Percentiles rank a stretch among this genome's conserved stretches.
Conservation (phyloP, 805 yeast genomes). For the Wickerhamomyces rabaulensis region DNA sequence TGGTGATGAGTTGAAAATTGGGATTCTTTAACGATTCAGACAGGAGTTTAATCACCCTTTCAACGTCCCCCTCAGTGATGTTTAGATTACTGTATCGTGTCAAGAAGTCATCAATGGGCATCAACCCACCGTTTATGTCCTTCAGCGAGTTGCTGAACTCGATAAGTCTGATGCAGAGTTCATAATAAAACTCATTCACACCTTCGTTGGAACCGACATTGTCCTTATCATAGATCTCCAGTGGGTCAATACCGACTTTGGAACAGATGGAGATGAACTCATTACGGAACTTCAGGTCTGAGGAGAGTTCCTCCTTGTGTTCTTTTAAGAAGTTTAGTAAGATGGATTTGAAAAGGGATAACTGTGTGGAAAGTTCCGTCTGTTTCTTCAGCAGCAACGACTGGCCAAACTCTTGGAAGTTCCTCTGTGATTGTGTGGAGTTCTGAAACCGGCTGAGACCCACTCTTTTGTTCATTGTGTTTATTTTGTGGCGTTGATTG, state of each 20-base stretch:
- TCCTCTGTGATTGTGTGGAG: conserved; percentile 4
- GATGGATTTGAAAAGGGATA: conserved; percentile 72
- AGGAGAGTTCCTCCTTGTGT: conserved; percentile 61
- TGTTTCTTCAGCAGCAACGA: conserved; percentile 43
- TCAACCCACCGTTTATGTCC: conserved; percentile 77
- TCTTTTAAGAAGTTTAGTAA: conserved; percentile 69
- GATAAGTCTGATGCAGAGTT: conserved; percentile 66
- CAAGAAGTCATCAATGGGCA: conserved; percentile 53
- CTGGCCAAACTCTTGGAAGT: conserved; percentile 17
- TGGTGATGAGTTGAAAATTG: conserved; percentile 33
- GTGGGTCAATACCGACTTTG: conserved; percentile 81
- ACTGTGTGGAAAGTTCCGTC: conserved; percentile 60
- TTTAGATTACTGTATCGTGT: conserved; percentile 27
- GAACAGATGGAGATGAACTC: conserved; percentile 74
- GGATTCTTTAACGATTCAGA: conserved; percentile 63
- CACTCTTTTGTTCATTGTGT: conserved; percentile 17
- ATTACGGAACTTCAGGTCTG: conserved; percentile 57
- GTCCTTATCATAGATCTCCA: conserved; percentile 34
- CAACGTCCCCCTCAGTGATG: conserved; percentile 46
- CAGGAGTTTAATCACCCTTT: conserved; percentile 29
- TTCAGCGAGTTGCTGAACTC: conserved; percentile 70
- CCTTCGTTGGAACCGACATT: conserved; percentile 4
- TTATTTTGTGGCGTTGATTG: neutral
- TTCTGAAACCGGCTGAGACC: conserved; percentile 45
- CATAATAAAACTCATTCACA: conserved; percentile 52